A percentile compares a stretch with the other conserved stretches of the same genome.
Evolutionary conservation across 768 basidiomycete genomes (phyloP).

Genomic region (Lentinula lateritia): DNA sequence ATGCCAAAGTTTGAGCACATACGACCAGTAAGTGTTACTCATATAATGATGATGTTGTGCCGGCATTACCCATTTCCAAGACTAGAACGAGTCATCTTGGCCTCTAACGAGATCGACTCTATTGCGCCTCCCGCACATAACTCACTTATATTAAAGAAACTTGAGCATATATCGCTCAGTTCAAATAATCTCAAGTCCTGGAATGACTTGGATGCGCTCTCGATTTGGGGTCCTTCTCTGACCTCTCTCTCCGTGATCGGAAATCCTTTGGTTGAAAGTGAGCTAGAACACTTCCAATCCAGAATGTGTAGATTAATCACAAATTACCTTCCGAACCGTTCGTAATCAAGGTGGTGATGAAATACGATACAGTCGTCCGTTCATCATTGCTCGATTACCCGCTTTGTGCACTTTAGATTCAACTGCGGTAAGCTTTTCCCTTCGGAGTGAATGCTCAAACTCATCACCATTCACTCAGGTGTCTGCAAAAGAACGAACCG

Average conservation of each 20-base stretch:
- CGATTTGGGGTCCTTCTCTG: slow-evolving; percentile 64
- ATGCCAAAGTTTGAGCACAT: slow-evolving; percentile 35
- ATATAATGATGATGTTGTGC: slow-evolving; percentile 4
- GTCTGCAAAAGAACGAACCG: slow-evolving; percentile 62
- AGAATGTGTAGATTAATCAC: not conserved
- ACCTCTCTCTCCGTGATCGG: slow-evolving; percentile 53
- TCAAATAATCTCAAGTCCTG: slow-evolving; percentile 54
- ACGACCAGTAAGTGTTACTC: slow-evolving; percentile 38
- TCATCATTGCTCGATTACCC: slow-evolving; percentile 65
- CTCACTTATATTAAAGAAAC: slow-evolving; percentile 21
- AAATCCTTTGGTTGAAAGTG: slow-evolving; percentile 62
- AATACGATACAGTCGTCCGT: slow-evolving; percentile 43
- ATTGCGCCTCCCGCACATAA: slow-evolving; percentile 38
- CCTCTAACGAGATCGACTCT: slow-evolving; percentile 49
- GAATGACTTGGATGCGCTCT: slow-evolving; percentile 59
- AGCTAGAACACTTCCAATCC: slow-evolving; percentile 1
- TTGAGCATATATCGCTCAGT: slow-evolving; percentile 62
- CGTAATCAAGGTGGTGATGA: slow-evolving; percentile 27
- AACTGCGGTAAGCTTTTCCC: slow-evolving; percentile 40
- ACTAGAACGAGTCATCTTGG: slow-evolving; percentile 58
- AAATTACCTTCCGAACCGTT: not conserved
- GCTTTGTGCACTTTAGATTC: slow-evolving; percentile 60
- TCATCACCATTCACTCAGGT: slow-evolving; percentile 39
- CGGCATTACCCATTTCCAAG: slow-evolving; percentile 30
- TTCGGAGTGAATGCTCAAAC: not conserved